phyloP scores from a whole-genome alignment of 176 grass and related monocot genomes.

The Elymus sibiricus region DNA sequence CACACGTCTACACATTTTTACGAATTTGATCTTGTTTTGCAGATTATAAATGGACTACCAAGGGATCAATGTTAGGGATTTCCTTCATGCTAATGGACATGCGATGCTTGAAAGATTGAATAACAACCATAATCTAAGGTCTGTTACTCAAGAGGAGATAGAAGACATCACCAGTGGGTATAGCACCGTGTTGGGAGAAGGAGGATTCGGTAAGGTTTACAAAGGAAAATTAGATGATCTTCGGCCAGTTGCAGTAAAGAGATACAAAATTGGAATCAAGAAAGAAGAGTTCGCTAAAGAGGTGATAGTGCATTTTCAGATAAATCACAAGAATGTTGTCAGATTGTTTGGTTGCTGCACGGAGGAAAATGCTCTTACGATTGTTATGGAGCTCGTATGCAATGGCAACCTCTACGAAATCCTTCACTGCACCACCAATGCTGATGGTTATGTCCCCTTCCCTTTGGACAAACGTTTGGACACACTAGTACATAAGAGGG shows the following conservation, averaged over 20 bases:
- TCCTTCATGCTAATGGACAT: too few relatives aligned
- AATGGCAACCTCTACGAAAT: too few relatives aligned
- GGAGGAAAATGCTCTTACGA: too few relatives aligned
- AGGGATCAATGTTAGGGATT: background rate
- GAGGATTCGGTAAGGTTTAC: background rate
- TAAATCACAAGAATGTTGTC: constrained; percentile 4
- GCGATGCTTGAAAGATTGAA: too few relatives aligned
- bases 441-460: too few relatives aligned
- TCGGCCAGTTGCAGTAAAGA: background rate
- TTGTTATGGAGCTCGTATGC: too few relatives aligned
- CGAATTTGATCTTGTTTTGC: background rate
- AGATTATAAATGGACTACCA: background rate
- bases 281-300: background rate
- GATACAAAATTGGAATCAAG: background rate
- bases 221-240: background rate
- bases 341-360: background rate
- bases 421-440: too few relatives aligned
- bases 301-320: constrained; percentile 1
- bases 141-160: background rate
- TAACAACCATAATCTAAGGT: background rate
- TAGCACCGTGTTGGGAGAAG: background rate
- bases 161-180: background rate
- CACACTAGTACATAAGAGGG: too few relatives aligned
- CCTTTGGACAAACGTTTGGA: too few relatives aligned
- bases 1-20: background rate